Evolutionary conservation across 495 filamentous ascomycete species (phyloP).

Genomic region (Melanomma pulvis-pyrius): DNA sequence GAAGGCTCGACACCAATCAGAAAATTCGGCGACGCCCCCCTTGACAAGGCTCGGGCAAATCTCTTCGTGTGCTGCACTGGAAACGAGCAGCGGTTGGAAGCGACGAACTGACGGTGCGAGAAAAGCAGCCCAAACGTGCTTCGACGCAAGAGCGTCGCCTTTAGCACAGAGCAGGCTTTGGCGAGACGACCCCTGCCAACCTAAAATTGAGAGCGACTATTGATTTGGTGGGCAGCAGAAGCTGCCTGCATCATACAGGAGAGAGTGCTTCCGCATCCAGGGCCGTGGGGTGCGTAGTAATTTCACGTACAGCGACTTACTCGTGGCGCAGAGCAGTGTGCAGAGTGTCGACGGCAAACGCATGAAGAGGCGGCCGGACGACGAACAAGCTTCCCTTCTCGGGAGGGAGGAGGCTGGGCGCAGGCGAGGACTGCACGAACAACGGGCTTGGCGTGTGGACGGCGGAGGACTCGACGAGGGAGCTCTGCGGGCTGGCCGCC

Average conservation of each 20-base stretch:
- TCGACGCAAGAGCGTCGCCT: constrained; percentile 29
- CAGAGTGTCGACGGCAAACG: neutral
- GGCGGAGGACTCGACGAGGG: neutral
- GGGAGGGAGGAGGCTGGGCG: neutral
- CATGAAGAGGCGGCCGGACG: neutral
- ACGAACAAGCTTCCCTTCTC: neutral
- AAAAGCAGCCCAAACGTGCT: constrained; percentile 34
- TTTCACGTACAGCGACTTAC: constrained; percentile 27
- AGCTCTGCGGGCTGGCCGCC: constrained; percentile 5
- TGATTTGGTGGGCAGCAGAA: constrained; percentile 32
- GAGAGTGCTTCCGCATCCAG: constrained; percentile 14
- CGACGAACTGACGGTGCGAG: constrained; percentile 5
- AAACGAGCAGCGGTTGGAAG: constrained; percentile 26
- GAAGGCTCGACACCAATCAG: constrained; percentile 24
- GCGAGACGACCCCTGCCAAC: constrained; percentile 27
- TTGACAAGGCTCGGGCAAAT: constrained; percentile 7
- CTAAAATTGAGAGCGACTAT: constrained; percentile 30
- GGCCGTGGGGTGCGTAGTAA: constrained; percentile 31
- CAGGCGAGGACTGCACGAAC: constrained; percentile 4
- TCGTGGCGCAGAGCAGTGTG: constrained; percentile 20
- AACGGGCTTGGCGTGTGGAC: constrained; percentile 18
- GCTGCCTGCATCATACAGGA: constrained; percentile 35
- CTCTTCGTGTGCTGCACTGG: neutral
- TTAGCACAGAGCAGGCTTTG: constrained; percentile 38
- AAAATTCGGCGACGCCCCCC: constrained; percentile 17